Base-by-base conservation (phyloP, 805 yeast genomes). In the Yarrowia phangngaensis region DNA sequence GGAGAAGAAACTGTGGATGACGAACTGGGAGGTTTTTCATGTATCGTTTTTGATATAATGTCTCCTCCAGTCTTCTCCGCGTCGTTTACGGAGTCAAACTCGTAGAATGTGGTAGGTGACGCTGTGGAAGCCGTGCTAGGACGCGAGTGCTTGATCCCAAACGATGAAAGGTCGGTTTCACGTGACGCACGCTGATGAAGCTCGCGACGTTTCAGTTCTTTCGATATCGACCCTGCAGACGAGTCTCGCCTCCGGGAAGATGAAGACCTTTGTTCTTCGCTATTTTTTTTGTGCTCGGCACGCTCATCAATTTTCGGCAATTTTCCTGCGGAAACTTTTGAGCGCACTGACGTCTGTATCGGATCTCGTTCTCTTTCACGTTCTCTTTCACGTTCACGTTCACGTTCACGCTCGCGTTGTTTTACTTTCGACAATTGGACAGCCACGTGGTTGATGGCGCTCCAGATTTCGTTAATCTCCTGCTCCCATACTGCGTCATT, bases 21-120 rank as follows among this genome's bases (percentile, higher is more conserved):
- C n/a, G n/a, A n/a, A n/a, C n/a, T n/a, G n/a, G n/a, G n/a, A n/a
- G n/a, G n/a, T n/a, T n/a, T n/a, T n/a, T n/a, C n/a, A n/a, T n/a
- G n/a, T n/a, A n/a, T n/a, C n/a, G 45, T 8, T 28, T 38, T 38
- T 13, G 45, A 38, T 13, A 27, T 38, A n/a, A 11, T 38, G 45
- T 38, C 45, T 20, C 45, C 45, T 11, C 47, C 47, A 14, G 52
- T 49, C 49, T 40, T 49, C 32, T 49, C 52, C 11, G 52, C 52
- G 35, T 32, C 49, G 20, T 40, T 40, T 12, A 45, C 52, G 12
- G 40, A 24, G 23, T 43, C 48, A 22, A 31, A 31, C 20, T 30
- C 40, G 36, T 30, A 43, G 16, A 29, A 20, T 43, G 38, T 30
- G 12, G 36, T 36, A 23, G 48, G 28, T 14, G 38, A 43, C 20